Conservation (phyloP, 2,329 filamentous ascomycete genomes). For the Calonectria fujianensis region DNA sequence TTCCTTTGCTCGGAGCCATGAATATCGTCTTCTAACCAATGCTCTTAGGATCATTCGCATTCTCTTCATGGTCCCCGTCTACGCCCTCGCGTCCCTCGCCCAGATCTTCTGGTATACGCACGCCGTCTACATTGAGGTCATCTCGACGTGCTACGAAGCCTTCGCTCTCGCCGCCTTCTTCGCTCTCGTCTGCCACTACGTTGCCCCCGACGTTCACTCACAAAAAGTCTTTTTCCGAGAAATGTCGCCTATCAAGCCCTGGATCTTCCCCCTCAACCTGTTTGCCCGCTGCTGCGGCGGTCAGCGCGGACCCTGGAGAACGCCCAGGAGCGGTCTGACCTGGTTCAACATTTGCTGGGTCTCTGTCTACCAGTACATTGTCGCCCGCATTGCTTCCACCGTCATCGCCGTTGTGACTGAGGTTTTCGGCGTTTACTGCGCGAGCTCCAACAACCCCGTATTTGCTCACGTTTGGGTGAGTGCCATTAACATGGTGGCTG, state of each 20-base stretch:
- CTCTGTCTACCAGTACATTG: slow-evolving; percentile 89
- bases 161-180: slow-evolving; percentile 94
- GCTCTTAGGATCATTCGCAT: slow-evolving; percentile 85
- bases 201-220: slow-evolving; percentile 84
- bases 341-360: slow-evolving; percentile 95
- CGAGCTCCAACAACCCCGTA: slow-evolving; percentile 83
- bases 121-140: slow-evolving; percentile 86
- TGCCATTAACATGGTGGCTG: slow-evolving; percentile 81
- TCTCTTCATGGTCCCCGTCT: slow-evolving; percentile 90
- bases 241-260: slow-evolving; percentile 79
- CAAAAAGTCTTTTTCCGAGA: slow-evolving; percentile 89
- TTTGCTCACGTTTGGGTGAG: slow-evolving; percentile 92
- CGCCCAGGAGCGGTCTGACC: slow-evolving; percentile 86
- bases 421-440: slow-evolving; percentile 82
- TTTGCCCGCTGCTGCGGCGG: slow-evolving; percentile 82
- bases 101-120: slow-evolving; percentile 84
- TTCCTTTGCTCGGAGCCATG: not conserved
- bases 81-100: slow-evolving; percentile 83
- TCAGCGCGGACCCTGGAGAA: slow-evolving; percentile 80
- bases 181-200: slow-evolving; percentile 86
- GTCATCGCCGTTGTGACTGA: slow-evolving; percentile 85
- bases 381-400: slow-evolving; percentile 87
- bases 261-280: slow-evolving; percentile 85
- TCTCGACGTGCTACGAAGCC: slow-evolving; percentile 91
- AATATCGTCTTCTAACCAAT: slow-evolving; percentile 16